A percentile compares a stretch with the other conserved stretches of the same genome.
phyloP scores from a whole-genome alignment of 1,284 basidiomycete species.

The Malassezia japonica region DNA sequence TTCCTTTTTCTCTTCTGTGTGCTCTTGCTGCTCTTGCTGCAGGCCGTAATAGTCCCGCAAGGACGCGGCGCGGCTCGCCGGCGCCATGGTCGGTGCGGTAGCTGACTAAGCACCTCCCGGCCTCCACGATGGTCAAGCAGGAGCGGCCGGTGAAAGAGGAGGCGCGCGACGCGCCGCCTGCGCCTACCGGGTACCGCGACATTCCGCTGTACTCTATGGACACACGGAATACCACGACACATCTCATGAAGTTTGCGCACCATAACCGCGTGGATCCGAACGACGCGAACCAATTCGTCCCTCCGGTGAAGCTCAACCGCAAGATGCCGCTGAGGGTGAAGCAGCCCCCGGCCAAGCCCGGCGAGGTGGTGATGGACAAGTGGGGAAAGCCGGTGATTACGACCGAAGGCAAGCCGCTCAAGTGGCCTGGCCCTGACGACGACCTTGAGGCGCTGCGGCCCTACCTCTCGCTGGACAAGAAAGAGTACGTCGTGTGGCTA shows the following conservation, averaged over 20 bases:
- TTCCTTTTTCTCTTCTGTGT: background rate
- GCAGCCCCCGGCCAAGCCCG: conserved; percentile 30
- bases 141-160: conserved; percentile 11
- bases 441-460: conserved; percentile 25
- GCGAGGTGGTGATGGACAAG: conserved; percentile 35
- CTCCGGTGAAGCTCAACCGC: conserved; percentile 45
- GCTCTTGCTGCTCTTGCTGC: background rate
- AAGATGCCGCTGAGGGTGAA: conserved; percentile 45
- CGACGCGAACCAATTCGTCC: conserved; percentile 32
- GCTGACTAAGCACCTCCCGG: background rate
- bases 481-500: background rate
- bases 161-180: conserved; percentile 19
- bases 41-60: conserved; percentile 41
- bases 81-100: background rate
- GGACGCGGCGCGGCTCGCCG: conserved; percentile 11
- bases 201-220: conserved; percentile 39
- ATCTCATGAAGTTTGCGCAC: conserved; percentile 44
- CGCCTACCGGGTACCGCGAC: conserved; percentile 38
- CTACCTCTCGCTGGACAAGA: conserved; percentile 6
- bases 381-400: conserved; percentile 34
- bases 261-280: conserved; percentile 39
- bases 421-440: conserved; percentile 27
- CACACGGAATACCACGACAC: conserved; percentile 26
- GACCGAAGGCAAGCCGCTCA: conserved; percentile 31
- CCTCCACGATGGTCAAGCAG: conserved; percentile 11